Evolutionary conservation across 345 rosid species (phyloP).

Genomic region (Gossypium thurberi): DNA sequence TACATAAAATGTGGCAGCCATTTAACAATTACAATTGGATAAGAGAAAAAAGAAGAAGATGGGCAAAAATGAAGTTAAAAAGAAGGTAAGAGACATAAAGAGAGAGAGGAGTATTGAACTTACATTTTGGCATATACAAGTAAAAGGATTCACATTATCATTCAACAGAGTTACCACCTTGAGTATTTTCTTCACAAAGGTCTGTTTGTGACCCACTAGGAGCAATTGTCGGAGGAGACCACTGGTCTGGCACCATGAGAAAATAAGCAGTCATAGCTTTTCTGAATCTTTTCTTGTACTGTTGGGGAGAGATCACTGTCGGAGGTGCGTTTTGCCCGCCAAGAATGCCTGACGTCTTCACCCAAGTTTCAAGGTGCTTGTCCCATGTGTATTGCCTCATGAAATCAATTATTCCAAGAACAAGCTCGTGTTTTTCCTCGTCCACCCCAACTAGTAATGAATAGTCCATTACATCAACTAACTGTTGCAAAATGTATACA

Average conservation of each 20-base stretch:
- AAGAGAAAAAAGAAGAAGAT: not conserved
- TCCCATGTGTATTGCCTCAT: constrained; percentile 99
- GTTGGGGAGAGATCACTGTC: constrained; percentile 86
- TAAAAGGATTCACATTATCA: constrained; percentile 8
- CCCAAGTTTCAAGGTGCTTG: constrained; percentile 97
- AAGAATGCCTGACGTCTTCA: constrained; percentile 70
- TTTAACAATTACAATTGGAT: constrained; percentile 10
- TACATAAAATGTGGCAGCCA: not conserved
- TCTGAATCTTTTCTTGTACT: constrained; percentile 86
- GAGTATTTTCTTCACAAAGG: constrained; percentile 31
- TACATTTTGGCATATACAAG: constrained; percentile 16
- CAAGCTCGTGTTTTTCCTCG: constrained; percentile 71
- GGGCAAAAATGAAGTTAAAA: not conserved
- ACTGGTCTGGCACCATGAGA: constrained; percentile 93
- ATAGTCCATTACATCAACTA: constrained; percentile 91
- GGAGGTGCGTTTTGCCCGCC: constrained; percentile 73
- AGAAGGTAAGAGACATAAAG: not conserved
- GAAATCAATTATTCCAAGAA: constrained; percentile 85
- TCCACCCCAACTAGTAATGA: constrained; percentile 86
- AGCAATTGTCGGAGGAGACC: constrained; percentile 51
- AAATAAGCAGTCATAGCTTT: constrained; percentile 93
- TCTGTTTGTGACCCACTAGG: constrained; percentile 43
- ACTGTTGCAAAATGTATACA: constrained; percentile 38
- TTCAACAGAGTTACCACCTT: constrained; percentile 22
- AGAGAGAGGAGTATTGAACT: constrained; percentile 5